Evolutionary conservation across 768 basidiomycete genomes (phyloP), one percentile per base, ranked within the genome.

Genomic region (Termitomyces heimii): DNA sequence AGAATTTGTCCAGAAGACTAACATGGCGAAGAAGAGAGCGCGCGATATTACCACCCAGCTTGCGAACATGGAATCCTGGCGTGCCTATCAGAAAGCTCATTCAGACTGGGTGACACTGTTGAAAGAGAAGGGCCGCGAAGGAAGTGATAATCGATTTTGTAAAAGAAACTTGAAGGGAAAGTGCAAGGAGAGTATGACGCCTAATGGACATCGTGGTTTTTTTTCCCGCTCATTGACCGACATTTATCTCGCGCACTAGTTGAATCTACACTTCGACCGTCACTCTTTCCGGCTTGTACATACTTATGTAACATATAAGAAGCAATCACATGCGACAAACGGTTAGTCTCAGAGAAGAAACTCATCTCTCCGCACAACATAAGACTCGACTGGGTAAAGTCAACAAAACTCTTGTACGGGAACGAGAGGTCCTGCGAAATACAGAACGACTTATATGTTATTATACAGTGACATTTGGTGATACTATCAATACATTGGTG

Each of bases 1-100:
- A 54, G 71, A 65, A 60, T 60, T 85, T 56, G 67, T 62, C 56
- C 71, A 69, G 16, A 68, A 75, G 59, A 80, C 81, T 18, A 58
- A 58, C n/a, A 61, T 58, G 37, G 62, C 63, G 54, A 63, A 58
- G 64, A 57, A 61, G 58, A 59, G 43, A 50, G 64, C 64, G 32
- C 58, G 46, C 34, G 57, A 59, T 43, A 58, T 84, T 58, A 56
- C 61, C 53, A 43, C 77, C 29, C 46, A 58, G 53, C 56, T 79
- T 14, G 63, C 72, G 39, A 67, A 71, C 35, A 70, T 66, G n/a
- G 70, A 69, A 14, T 61, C 67, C 1, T 71, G 71, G 70, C 63
- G 63, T 44, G 56, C 67, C 13, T 71, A 73, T 65, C 65, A 64
- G 61, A 67, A 67, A 54, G 66, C 64, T 22, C 74, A 71, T 53